Percentiles rank a stretch among this genome's conserved stretches.
These are phyloP conservation scores for Pseudogymnoascus sp. DNA, from an alignment of 2,329 filamentous ascomycete species.

Conservation along the genomic window DNA sequence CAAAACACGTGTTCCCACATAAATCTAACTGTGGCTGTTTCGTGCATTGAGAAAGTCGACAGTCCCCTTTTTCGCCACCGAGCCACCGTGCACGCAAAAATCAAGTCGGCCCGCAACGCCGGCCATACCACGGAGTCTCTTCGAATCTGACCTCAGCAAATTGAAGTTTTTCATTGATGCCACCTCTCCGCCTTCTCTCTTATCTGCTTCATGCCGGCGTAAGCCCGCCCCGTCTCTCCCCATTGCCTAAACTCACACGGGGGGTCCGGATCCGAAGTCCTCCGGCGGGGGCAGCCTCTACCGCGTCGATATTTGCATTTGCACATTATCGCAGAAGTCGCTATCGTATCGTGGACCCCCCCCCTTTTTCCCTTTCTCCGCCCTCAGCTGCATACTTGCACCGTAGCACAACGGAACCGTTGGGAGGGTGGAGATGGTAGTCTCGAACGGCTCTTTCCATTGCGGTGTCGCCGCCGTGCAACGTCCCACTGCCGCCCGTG, in stretches of 20 bases:
- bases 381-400: not conserved
- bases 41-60: not conserved
- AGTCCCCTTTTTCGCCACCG: not conserved
- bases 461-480: not conserved
- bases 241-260: not conserved
- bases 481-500: not conserved
- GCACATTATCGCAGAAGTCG: not conserved
- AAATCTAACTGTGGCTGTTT: not conserved
- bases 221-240: not conserved
- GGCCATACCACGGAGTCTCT: not conserved
- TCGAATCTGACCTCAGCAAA: not conserved
- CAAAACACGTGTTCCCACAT: not conserved
- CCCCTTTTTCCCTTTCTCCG: not conserved
- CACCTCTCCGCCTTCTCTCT: not conserved
- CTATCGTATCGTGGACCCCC: not conserved
- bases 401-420: not conserved
- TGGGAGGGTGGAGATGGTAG: not conserved
- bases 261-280: not conserved
- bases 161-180: not conserved
- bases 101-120: not conserved
- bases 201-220: not conserved
- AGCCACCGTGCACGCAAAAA: not conserved
- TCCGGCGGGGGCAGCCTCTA: not conserved
- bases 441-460: not conserved
- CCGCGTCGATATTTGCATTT: not conserved